Percentiles rank a stretch among this genome's conserved stretches.
These are phyloP conservation scores for Piedraia hortae DNA, from an alignment of 2,329 filamentous ascomycete species.

Conservation along the genomic window DNA sequence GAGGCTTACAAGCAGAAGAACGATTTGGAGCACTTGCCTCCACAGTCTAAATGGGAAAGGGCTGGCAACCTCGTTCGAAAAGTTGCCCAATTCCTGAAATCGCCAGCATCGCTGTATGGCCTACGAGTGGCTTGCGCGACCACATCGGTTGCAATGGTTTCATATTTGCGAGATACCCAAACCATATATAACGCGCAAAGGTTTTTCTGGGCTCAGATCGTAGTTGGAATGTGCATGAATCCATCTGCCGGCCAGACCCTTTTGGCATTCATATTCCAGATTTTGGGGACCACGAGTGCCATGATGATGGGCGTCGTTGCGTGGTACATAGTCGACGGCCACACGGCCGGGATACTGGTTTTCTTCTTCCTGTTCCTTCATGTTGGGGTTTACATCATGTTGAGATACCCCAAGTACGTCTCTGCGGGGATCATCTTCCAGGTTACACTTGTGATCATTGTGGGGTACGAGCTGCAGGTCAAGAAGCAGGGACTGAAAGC, in stretches of 20 bases:
- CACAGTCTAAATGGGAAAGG: slow-evolving; percentile 29
- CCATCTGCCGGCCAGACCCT: slow-evolving; percentile 40
- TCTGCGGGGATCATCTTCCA: slow-evolving; percentile 34
- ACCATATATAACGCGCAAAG: slow-evolving; percentile 40
- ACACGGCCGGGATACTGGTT: slow-evolving; percentile 35
- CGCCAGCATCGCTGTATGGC: slow-evolving; percentile 38
- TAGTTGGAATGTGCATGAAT: slow-evolving; percentile 40
- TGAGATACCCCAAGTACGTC: slow-evolving; percentile 38
- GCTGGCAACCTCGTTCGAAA: slow-evolving; percentile 32
- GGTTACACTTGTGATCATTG: slow-evolving; percentile 23
- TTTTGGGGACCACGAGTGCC: slow-evolving; percentile 35
- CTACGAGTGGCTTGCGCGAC: slow-evolving; percentile 45
- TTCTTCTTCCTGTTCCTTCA: slow-evolving; percentile 38
- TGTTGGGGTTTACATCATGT: slow-evolving; percentile 36
- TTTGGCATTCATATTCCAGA: slow-evolving; percentile 36
- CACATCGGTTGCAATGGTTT: slow-evolving; percentile 41
- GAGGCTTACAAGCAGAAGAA: slow-evolving; percentile 26
- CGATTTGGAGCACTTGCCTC: slow-evolving; percentile 48
- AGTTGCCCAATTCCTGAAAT: slow-evolving; percentile 32
- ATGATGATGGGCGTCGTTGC: slow-evolving; percentile 36
- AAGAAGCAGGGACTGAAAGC: slow-evolving; percentile 30
- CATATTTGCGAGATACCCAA: slow-evolving; percentile 34
- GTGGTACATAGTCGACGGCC: slow-evolving; percentile 47
- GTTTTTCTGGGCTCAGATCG: slow-evolving; percentile 53
- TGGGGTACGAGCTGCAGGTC: slow-evolving; percentile 35